phyloP scores from a whole-genome alignment of 1,139 yeast genomes.

The Candida smagusa region DNA sequence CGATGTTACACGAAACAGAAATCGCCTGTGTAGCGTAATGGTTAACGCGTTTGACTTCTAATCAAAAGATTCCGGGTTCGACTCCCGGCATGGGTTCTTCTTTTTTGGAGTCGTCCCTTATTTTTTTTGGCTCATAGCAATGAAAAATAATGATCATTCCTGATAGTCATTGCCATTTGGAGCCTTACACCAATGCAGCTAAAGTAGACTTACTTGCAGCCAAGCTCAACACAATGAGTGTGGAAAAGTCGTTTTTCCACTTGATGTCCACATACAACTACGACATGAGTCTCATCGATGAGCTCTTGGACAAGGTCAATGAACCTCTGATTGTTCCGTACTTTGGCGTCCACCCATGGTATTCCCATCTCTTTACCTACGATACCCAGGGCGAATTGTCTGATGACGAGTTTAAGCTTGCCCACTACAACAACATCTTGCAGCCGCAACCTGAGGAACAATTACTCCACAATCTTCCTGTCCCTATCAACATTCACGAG shows the following conservation, averaged over 20 bases:
- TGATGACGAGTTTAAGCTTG: slow-evolving; percentile 25
- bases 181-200: slow-evolving; percentile 7
- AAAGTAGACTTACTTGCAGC: slow-evolving; percentile 7
- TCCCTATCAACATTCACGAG: slow-evolving; percentile 47
- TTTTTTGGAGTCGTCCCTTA: background rate
- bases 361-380: slow-evolving; percentile 56
- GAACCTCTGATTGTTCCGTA: slow-evolving; percentile 47
- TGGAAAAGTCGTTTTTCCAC: slow-evolving; percentile 13
- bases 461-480: slow-evolving; percentile 54
- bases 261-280: slow-evolving; percentile 61
- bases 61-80: slow-evolving; percentile 16
- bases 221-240: slow-evolving; percentile 5
- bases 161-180: slow-evolving; percentile 19
- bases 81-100: slow-evolving; percentile 18
- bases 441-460: slow-evolving; percentile 38
- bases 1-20: background rate
- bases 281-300: slow-evolving; percentile 41
- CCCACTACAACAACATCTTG: slow-evolving; percentile 58
- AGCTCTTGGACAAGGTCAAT: slow-evolving; percentile 22
- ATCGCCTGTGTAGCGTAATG: slow-evolving; percentile 13
- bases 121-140: background rate
- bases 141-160: slow-evolving; percentile 2
- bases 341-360: slow-evolving; percentile 94
- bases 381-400: slow-evolving; percentile 9
- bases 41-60: slow-evolving; percentile 16